A percentile compares a stretch with the other conserved stretches of the same genome.
Conservation (phyloP, 2,329 filamentous ascomycete genomes). For the Apiospora saccharicola region DNA sequence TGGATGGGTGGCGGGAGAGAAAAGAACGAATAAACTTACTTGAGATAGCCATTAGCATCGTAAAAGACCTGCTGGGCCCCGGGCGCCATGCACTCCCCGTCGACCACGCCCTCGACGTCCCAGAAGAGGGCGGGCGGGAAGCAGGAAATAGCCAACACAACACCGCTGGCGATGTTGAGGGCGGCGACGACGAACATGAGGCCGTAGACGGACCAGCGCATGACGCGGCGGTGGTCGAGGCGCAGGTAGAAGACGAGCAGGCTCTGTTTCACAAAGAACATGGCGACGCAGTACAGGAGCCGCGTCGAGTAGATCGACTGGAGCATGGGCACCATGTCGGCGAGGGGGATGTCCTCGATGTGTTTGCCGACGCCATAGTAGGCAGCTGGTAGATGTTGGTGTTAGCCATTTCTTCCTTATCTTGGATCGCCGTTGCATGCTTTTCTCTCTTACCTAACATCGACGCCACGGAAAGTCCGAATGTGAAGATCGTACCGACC, state of each 20-base stretch:
- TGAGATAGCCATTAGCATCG: conserved; percentile 25
- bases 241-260: conserved; percentile 30
- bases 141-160: conserved; percentile 26
- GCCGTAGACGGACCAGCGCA: conserved; percentile 28
- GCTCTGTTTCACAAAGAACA: conserved; percentile 29
- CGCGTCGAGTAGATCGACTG: conserved; percentile 29
- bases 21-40: neutral
- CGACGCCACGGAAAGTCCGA: conserved; percentile 28
- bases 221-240: conserved; percentile 26
- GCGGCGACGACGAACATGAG: conserved; percentile 27
- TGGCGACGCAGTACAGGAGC: conserved; percentile 27
- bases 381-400: neutral
- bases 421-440: too few species aligned
- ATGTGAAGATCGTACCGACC: conserved; percentile 27
- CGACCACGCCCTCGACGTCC: conserved; percentile 20
- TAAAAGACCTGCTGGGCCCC: conserved; percentile 28
- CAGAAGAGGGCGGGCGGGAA: conserved; percentile 28
- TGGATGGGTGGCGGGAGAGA: neutral
- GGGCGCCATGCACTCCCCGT: conserved; percentile 27
- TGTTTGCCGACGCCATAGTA: conserved; percentile 28
- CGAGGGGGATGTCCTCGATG: conserved; percentile 9
- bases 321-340: conserved; percentile 26
- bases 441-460: conserved; percentile 21
- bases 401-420: neutral
- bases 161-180: conserved; percentile 27